Evolutionary conservation across 208 protist genomes (phyloP), one percentile per base, ranked within the genome.

Genomic region (Crithidia bombi): DNA sequence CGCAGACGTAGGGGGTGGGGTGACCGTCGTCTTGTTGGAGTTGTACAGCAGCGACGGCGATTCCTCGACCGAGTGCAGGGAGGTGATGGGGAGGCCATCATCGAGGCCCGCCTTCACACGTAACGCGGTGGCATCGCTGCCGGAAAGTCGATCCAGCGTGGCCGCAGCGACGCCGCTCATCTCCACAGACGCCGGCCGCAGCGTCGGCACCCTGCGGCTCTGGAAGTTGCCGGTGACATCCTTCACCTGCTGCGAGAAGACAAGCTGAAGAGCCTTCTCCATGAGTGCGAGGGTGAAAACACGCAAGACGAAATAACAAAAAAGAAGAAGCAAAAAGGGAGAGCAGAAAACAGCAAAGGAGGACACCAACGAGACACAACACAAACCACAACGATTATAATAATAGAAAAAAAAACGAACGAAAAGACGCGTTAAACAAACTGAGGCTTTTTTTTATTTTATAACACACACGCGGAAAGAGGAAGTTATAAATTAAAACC

Each of bases 171-270:
- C n/a, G n/a, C n/a, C n/a, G n/a, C n/a, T n/a, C n/a, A n/a, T 21
- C 21, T 66, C 58, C 36, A 66, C 38, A 32, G 49, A 73, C 38
- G 68, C 57, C 5, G 68, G 50, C 4, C 58, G 57, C 26, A 73
- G 59, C 26, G 43, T 9, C 21, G 41, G 58, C 38, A 50, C 56
- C 33, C 33, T 49, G 14, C 49, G 39, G 14, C 10, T 0, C 26
- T 36, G 41, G 21, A 3, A 6, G 19, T 36, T 61, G 1, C 1
- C 58, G 5, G 35, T 62, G 38, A 62, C 38, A 44, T 56, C 59
- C 55, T 43, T 15, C 19, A 23, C 25, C 69, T 61, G 38, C 19
- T 54, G 69, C 7, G 51, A 78, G 17, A 63, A 49, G 0, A 44
- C 39, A 30, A 72, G 30, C 30, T 43, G 56, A 23, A 67, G 38